Evolutionary conservation across 345 rosid genomes (phyloP).

Genomic region (Pistacia atlantica): DNA sequence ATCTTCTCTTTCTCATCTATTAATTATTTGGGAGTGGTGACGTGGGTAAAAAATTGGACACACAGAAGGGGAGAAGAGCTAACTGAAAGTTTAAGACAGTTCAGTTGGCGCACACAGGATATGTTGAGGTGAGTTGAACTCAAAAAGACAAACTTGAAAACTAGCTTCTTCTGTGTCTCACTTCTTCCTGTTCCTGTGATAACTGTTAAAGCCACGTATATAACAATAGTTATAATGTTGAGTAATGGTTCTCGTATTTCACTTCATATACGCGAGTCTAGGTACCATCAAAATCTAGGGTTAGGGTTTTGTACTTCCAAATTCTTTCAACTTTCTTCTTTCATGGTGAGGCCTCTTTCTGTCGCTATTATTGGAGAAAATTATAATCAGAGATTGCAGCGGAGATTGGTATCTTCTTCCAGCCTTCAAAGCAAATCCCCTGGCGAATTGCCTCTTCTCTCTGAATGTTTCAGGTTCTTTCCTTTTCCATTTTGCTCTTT

Average conservation of each 20-base stretch:
- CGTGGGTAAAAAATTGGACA: constrained; percentile 1
- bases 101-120: not conserved
- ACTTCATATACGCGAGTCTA: constrained; percentile 53
- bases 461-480: constrained; percentile 60
- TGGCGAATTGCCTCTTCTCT: constrained; percentile 49
- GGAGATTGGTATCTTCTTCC: constrained; percentile 39
- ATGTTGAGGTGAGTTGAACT: not conserved
- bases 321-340: constrained; percentile 54
- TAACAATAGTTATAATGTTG: constrained; percentile 36
- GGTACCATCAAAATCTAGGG: constrained; percentile 38
- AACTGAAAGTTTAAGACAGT: not conserved
- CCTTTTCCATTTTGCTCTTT: not conserved
- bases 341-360: constrained; percentile 41
- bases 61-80: not conserved
- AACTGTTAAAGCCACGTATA: too few relatives aligned
- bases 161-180: not conserved
- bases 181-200: not conserved
- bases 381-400: constrained; percentile 30
- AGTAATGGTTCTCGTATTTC: constrained; percentile 71
- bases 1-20: too few relatives aligned
- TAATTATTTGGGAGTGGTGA: too few relatives aligned
- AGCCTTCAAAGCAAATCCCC: constrained; percentile 42
- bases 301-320: constrained; percentile 51
- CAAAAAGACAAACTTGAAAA: not conserved
- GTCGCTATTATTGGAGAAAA: constrained; percentile 20